Base-by-base conservation (phyloP, 495 filamentous ascomycete genomes). In the Filosporella fistucella region DNA sequence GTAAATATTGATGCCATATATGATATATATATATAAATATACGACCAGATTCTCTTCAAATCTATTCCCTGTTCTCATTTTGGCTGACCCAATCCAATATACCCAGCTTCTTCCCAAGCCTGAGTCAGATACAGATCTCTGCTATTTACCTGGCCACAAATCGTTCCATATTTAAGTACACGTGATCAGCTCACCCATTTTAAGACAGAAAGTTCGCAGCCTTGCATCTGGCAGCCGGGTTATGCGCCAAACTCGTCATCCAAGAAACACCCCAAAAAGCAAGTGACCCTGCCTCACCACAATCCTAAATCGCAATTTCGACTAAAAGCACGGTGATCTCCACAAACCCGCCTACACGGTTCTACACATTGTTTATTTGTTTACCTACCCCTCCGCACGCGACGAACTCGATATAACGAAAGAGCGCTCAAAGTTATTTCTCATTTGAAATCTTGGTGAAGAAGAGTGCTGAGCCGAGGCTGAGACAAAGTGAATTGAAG, bases 1-100 rank as follows among this genome's bases (percentile, higher is more conserved):
- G 46, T 49, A 49, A 41, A 47, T 47, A 47, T 28, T 14, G n/a
- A 18, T 22, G 18, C 23, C n/a, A 23, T 38, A 8, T 32, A 8
- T 29, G 24, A 29, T 29, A 32, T 18, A 24, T 20, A 35, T 35
- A 13, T 17, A 35, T 35, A 17, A 4, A 4, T 35, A 35, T n/a
- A 5, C 18, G 12, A 35, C 18, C 32, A 13, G 18, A 14, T 17
- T 35, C 32, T 14, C 32, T 35, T n/a, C 4, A n/a, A n/a, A n/a
- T n/a, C n/a, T n/a, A n/a, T n/a, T n/a, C n/a, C n/a, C n/a, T n/a
- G n/a, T n/a, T n/a, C n/a, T n/a, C n/a, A n/a, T n/a, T n/a, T n/a
- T n/a, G n/a, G n/a, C n/a, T n/a, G n/a, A n/a, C n/a, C n/a, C n/a
- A n/a, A n/a, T n/a, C n/a, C n/a, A n/a, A n/a, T n/a, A n/a, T n/a